Percentiles rank a stretch among this genome's conserved stretches.
Conservation (phyloP, 352 stramenopile genomes). For the Pythium insidiosum region DNA sequence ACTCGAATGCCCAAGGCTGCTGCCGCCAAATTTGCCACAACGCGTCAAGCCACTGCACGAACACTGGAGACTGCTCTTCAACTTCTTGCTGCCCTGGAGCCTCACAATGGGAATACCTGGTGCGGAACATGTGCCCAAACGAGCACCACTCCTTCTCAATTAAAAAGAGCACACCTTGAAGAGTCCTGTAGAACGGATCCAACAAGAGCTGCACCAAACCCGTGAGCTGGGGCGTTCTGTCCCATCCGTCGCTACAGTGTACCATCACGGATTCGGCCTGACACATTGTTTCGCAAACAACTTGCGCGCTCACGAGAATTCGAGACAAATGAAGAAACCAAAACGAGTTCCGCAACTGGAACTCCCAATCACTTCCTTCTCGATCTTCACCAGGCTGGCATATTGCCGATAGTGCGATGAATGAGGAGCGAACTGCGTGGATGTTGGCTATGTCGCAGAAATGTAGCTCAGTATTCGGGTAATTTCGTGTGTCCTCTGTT, state of each 20-base stretch:
- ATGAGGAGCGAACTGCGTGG: constrained; percentile 92
- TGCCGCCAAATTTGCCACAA: constrained; percentile 97
- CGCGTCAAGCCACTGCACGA: constrained; percentile 98
- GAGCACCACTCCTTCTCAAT: constrained; percentile 99
- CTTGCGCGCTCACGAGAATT: constrained; percentile 91
- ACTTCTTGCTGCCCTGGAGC: constrained; percentile 89
- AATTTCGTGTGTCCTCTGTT: constrained; percentile 91
- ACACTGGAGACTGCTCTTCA: constrained; percentile 97
- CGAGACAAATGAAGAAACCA: constrained; percentile 97
- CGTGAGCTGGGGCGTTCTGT: constrained; percentile 96
- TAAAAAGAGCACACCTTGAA: constrained; percentile 92
- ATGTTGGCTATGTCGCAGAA: constrained; percentile 99
- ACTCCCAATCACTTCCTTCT: constrained; percentile 69
- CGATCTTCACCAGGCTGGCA: constrained; percentile 74
- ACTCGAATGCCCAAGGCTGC: constrained; percentile 97
- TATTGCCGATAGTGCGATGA: constrained; percentile 62
- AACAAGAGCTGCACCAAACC: constrained; percentile 94
- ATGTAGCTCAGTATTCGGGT: constrained; percentile 92
- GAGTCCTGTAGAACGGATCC: constrained; percentile 97
- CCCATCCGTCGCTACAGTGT: constrained; percentile 99
- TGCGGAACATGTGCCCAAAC: constrained; percentile 99
- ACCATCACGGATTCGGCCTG: constrained; percentile 95
- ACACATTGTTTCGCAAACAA: constrained; percentile 91
- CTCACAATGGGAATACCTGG: constrained; percentile 94
- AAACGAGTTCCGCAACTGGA: constrained; percentile 92